phyloP scores from a whole-genome alignment of 148 eudicot species.

The Rhododendron ferrugineum region DNA sequence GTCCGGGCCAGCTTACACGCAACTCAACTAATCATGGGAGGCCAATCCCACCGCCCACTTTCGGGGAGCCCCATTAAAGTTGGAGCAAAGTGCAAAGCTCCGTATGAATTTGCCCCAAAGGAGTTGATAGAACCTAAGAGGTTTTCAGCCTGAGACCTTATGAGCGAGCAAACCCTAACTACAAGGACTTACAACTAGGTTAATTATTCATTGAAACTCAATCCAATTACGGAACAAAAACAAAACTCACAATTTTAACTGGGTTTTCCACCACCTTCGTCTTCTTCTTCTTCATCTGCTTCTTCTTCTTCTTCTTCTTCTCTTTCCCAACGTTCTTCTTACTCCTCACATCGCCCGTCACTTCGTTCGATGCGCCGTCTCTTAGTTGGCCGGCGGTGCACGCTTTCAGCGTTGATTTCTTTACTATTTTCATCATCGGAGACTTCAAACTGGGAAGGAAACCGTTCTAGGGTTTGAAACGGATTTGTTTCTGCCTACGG shows the following conservation, averaged over 20 bases:
- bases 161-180: background rate
- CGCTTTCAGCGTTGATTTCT: constrained; percentile 49
- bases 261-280: constrained; percentile 8
- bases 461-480: background rate
- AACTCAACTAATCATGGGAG: background rate
- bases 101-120: no score
- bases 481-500: background rate
- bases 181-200: background rate
- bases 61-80: background rate
- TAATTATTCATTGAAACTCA: background rate
- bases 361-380: background rate
- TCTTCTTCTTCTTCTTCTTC: constrained; percentile 19
- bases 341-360: constrained; percentile 20
- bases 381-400: background rate
- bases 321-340: constrained; percentile 24
- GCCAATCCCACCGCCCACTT: background rate
- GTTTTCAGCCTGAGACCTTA: no score
- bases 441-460: constrained; percentile 27
- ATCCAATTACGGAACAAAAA: background rate
- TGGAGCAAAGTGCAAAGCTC: background rate
- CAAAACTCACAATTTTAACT: constrained; percentile 28
- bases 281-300: background rate
- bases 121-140: background rate
- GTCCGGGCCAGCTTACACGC: background rate
- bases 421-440: constrained; percentile 78